Base-by-base conservation (phyloP, 495 filamentous ascomycete genomes). In the Barbatosphaeria neglecta region DNA sequence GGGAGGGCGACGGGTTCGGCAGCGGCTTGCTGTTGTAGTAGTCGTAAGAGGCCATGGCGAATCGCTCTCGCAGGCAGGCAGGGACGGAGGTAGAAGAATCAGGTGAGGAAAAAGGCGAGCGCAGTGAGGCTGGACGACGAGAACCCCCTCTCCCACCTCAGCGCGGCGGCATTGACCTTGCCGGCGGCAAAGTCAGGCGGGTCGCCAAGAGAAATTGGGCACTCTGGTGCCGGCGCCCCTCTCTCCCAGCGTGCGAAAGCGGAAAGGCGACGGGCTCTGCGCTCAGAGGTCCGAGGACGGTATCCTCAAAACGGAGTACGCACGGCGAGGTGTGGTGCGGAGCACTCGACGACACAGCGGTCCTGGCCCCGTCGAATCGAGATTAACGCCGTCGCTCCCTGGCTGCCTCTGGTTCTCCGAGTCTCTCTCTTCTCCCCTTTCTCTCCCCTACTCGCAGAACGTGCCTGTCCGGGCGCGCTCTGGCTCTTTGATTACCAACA, bases 11-110 rank as follows among this genome's bases (percentile, higher is more conserved):
- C 49, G 45, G 53, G 58, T 63, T 54, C 33, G 54, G 62, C 19
- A 60, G 61, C 52, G 76, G 68, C 47, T 67, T 69, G 43, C 67
- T 58, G 59, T 76, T 75, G 69, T 89, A 89, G 64, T 88, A 89
- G 48, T 87, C 82, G 71, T 88, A 85, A 50, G 86, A 75, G 44
- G 87, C 83, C 87, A 93, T 95, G 58, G n/a, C n/a, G n/a, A n/a
- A 40, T 77, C 35, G 11, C 38, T 41, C 39, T 10, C 27, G 47
- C 22, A 28, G 20, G n/a, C 13, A 15, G 13, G 16, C 9, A 35
- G 22, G 39, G 19, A 37, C 43, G 17, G 23, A 31, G 39, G 19
- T 37, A 28, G 24, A 38, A 37, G 27, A 23, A 22, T 25, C 19
- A 28, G 23, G 17, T 9, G 7, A 33, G 18, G 18, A n/a, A 42